Evolutionary conservation across 2,329 filamentous ascomycete genomes (phyloP).

Genomic region (Clarireedia homoeocarpa): DNA sequence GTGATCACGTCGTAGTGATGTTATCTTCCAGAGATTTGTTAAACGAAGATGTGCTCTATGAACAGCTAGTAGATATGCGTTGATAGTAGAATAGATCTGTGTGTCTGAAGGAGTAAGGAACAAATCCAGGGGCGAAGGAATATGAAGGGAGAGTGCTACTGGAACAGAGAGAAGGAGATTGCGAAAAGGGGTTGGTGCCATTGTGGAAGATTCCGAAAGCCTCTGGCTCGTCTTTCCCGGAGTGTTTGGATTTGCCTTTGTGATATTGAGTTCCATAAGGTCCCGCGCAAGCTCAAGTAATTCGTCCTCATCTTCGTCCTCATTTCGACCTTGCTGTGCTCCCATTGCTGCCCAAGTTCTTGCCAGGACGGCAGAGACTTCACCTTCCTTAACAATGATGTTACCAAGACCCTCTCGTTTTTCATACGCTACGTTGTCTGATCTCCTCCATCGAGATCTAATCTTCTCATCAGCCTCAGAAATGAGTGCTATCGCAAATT

Average conservation of each 20-base stretch:
- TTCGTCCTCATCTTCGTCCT: conserved; percentile 67
- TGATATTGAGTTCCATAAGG: conserved; percentile 59
- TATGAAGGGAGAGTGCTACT: conserved; percentile 60
- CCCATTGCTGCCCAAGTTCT: conserved; percentile 74
- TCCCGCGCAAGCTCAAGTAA: conserved; percentile 75
- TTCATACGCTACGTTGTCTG: conserved; percentile 50
- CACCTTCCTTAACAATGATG: conserved; percentile 74
- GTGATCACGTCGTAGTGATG: conserved; percentile 67
- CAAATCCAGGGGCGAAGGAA: conserved; percentile 75
- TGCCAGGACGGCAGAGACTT: conserved; percentile 68
- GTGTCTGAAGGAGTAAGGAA: conserved; percentile 74
- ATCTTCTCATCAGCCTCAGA: conserved; percentile 77
- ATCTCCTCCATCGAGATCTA: conserved; percentile 61
- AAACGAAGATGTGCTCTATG: conserved; percentile 79
- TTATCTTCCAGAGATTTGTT: conserved; percentile 80
- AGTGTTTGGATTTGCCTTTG: conserved; percentile 37
- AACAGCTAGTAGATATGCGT: conserved; percentile 79
- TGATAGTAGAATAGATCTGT: conserved; percentile 73
- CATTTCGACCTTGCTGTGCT: conserved; percentile 59
- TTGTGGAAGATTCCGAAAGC: conserved; percentile 14
- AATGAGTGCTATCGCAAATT: conserved; percentile 84
- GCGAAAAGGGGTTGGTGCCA: conserved; percentile 53
- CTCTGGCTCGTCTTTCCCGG: conserved; percentile 28
- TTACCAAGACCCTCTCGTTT: conserved; percentile 52
- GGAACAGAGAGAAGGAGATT: conserved; percentile 77